Percentiles rank a stretch among this genome's conserved stretches.
These are phyloP conservation scores for Hypholoma fasciculare DNA, from an alignment of 768 basidiomycete species.

Conservation along the genomic window DNA sequence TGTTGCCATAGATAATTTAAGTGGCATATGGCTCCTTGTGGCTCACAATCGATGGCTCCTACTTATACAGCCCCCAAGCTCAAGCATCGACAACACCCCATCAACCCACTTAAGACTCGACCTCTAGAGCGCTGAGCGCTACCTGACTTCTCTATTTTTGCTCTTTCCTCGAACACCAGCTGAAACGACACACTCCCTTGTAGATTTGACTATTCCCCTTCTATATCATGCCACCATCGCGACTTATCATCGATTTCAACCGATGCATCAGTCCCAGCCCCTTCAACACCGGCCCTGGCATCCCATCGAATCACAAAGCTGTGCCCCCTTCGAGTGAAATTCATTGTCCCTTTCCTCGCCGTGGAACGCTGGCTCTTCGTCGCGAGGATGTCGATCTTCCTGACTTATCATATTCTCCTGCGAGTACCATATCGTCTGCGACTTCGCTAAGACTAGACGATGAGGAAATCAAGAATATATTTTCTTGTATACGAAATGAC, in stretches of 20 bases:
- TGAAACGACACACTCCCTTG: neutral
- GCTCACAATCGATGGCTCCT: no score
- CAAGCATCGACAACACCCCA: no score
- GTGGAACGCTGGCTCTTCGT: neutral
- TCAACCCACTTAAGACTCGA: no score
- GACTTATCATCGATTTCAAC: constrained; percentile 17
- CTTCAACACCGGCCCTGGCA: constrained; percentile 17
- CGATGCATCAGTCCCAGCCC: constrained; percentile 16
- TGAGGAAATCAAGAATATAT: constrained; percentile 19
- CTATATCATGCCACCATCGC: constrained; percentile 9
- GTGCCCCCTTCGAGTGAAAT: neutral
- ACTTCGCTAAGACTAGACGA: constrained; percentile 15
- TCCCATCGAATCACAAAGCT: neutral
- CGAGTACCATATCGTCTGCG: constrained; percentile 12
- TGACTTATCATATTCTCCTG: constrained; percentile 15
- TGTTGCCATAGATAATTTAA: no score
- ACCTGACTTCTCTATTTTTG: neutral
- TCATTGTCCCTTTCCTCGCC: neutral
- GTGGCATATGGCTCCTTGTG: no score
- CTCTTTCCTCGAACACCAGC: neutral
- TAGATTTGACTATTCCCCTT: neutral
- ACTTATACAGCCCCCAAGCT: no score
- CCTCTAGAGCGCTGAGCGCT: neutral
- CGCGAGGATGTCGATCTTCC: constrained; percentile 2
- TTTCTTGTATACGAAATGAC: constrained; percentile 3